phyloP scores from a whole-genome alignment of 805 yeast species.

The Pichia eremophila region DNA sequence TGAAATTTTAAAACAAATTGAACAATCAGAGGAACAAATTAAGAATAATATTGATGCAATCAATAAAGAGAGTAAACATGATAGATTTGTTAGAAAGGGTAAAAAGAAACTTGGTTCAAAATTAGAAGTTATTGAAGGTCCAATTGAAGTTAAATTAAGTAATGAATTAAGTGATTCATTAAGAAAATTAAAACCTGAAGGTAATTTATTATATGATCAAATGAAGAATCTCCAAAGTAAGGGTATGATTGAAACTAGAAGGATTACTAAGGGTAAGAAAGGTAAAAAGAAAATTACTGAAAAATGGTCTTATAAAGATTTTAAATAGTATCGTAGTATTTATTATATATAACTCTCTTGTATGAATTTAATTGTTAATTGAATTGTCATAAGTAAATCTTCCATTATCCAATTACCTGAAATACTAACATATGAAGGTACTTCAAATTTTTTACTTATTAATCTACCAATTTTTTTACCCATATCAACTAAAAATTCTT shows the following conservation, averaged over 20 bases:
- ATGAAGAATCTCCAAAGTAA: slow-evolving; percentile 72
- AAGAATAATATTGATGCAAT: neutral
- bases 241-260: slow-evolving; percentile 82
- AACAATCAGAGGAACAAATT: neutral
- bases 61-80: slow-evolving; percentile 13
- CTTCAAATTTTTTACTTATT: slow-evolving; percentile 30
- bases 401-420: slow-evolving; percentile 31
- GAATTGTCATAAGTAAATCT: slow-evolving; percentile 22
- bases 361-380: slow-evolving; percentile 22
- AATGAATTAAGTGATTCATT: slow-evolving; percentile 83
- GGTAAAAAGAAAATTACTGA: slow-evolving; percentile 73
- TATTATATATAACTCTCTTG: slow-evolving; percentile 16
- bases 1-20: slow-evolving; percentile 28
- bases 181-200: slow-evolving; percentile 83
- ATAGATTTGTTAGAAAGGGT: slow-evolving; percentile 21
- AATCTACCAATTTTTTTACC: slow-evolving; percentile 34
- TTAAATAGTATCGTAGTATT: slow-evolving; percentile 51
- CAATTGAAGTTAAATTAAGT: slow-evolving; percentile 71
- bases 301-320: slow-evolving; percentile 90
- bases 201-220: slow-evolving; percentile 73
- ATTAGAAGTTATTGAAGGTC: slow-evolving; percentile 32
- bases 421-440: slow-evolving; percentile 38
- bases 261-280: slow-evolving; percentile 53
- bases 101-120: slow-evolving; percentile 33
- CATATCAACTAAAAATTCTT: slow-evolving; percentile 33